These are phyloP conservation scores for Ogataea neopini DNA, from an alignment of 805 yeast species.

Conservation along the genomic window DNA sequence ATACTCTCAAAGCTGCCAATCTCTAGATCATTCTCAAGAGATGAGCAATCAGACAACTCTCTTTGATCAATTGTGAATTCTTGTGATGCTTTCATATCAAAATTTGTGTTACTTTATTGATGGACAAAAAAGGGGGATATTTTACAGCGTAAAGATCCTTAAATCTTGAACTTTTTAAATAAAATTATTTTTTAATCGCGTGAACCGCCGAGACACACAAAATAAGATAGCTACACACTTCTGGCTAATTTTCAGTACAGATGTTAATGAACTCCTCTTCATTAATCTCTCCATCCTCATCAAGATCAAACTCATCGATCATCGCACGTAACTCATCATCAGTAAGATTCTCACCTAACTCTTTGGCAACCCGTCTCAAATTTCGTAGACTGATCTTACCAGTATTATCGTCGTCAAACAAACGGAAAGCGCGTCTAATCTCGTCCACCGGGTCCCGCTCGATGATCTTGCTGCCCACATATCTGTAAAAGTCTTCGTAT, in stretches of 20 bases:
- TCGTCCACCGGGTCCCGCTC: conserved; percentile 93
- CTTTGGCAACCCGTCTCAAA: conserved; percentile 86
- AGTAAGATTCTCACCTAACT: conserved; percentile 84
- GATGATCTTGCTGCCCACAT: conserved; percentile 78
- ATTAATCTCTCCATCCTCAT: conserved; percentile 92
- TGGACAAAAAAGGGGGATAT: background rate
- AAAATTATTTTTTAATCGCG: conserved; percentile 2
- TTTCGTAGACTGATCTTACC: conserved; percentile 84
- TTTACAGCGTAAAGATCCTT: background rate
- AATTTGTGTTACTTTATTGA: background rate
- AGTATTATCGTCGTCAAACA: conserved; percentile 85
- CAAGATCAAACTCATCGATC: conserved; percentile 97
- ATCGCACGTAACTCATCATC: conserved; percentile 94
- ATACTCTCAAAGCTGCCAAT: background rate
- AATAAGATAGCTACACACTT: too few species aligned
- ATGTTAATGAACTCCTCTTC: conserved; percentile 89
- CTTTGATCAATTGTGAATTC: background rate
- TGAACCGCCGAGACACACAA: background rate
- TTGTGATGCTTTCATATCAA: background rate
- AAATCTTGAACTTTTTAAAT: background rate
- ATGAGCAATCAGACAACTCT: conserved; percentile 2
- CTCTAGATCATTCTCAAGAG: conserved; percentile 2
- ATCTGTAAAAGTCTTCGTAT: conserved; percentile 78
- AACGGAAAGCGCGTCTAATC: conserved; percentile 80
- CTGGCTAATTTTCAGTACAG: conserved; percentile 63